Conservation (phyloP, 129 eudicot genomes). For the Tagetes patula region DNA sequence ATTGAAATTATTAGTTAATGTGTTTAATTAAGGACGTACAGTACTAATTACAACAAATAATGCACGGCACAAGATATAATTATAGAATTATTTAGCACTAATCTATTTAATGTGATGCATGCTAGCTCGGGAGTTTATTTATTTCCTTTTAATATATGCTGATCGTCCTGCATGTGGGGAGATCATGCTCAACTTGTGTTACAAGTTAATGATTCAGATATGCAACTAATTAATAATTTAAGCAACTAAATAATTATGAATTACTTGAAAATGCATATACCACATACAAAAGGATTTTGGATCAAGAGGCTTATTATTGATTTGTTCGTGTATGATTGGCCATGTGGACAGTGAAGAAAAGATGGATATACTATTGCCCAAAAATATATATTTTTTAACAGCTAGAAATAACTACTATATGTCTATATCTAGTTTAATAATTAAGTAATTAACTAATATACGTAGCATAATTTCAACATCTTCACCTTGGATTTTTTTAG, state of each 20-base stretch:
- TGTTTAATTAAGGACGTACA: too few species aligned
- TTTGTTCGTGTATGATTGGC: not conserved
- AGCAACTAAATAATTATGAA: not conserved
- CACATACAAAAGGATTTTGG: not conserved
- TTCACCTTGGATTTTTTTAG: too few species aligned
- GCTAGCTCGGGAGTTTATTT: not conserved
- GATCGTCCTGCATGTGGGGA: not conserved
- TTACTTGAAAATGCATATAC: not conserved
- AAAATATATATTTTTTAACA: too few species aligned
- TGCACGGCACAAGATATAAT: too few species aligned
- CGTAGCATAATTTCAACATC: too few species aligned
- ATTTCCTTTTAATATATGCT: not conserved
- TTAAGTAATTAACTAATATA: too few species aligned
- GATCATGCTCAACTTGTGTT: not conserved
- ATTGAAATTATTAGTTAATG: too few species aligned
- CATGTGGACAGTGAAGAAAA: not conserved
- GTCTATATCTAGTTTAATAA: too few species aligned
- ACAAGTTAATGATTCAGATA: not conserved
- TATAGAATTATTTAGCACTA: too few species aligned
- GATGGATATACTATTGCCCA: not conserved
- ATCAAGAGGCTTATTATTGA: not conserved
- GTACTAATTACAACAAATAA: too few species aligned
- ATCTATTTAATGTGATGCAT: not conserved
- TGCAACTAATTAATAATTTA: too few species aligned
- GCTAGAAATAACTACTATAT: too few species aligned